These are phyloP conservation scores for Macrocystidia cucumis DNA, from an alignment of 1,284 basidiomycete species.

Conservation along the genomic window DNA sequence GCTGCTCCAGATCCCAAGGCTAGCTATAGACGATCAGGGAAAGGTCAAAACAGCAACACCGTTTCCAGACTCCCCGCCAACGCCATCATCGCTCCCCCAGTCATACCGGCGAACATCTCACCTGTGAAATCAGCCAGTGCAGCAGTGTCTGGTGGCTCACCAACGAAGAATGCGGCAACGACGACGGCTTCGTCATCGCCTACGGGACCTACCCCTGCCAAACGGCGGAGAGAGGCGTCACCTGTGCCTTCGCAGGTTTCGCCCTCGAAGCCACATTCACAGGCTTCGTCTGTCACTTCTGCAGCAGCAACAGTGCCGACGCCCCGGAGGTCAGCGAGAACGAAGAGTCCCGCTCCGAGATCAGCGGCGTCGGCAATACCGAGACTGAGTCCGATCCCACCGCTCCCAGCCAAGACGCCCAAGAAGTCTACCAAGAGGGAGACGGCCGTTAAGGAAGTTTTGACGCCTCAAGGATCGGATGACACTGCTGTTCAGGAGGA, in stretches of 20 bases:
- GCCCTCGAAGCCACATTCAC: conserved; percentile 14
- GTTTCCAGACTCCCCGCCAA: no score
- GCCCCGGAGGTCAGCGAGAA: conserved; percentile 43
- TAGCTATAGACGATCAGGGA: conserved; percentile 66
- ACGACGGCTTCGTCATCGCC: conserved; percentile 30
- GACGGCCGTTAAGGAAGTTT: conserved; percentile 28
- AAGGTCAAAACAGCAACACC: conserved; percentile 24
- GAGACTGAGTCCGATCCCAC: conserved; percentile 15
- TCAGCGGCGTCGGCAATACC: conserved; percentile 18
- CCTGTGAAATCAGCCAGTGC: conserved; percentile 16
- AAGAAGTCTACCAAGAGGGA: conserved; percentile 31
- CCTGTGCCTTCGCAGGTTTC: conserved; percentile 26
- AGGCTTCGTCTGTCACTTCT: no score
- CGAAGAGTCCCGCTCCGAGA: conserved; percentile 41
- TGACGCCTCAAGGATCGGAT: conserved; percentile 48
- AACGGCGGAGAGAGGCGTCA: conserved; percentile 59
- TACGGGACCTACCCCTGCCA: conserved; percentile 36
- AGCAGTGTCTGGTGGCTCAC: conserved; percentile 11
- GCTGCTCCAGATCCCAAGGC: conserved; percentile 74
- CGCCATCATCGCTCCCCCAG: conserved; percentile 21
- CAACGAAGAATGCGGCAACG: conserved; percentile 15
- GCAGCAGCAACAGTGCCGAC: conserved; percentile 6
- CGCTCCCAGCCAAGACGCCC: conserved; percentile 10
- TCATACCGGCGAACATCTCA: conserved; percentile 21
- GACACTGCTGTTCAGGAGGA: conserved; percentile 59